These are phyloP conservation scores for Bacterosira constricta DNA, from an alignment of 108 stramenopile genomes.

Conservation along the genomic window DNA sequence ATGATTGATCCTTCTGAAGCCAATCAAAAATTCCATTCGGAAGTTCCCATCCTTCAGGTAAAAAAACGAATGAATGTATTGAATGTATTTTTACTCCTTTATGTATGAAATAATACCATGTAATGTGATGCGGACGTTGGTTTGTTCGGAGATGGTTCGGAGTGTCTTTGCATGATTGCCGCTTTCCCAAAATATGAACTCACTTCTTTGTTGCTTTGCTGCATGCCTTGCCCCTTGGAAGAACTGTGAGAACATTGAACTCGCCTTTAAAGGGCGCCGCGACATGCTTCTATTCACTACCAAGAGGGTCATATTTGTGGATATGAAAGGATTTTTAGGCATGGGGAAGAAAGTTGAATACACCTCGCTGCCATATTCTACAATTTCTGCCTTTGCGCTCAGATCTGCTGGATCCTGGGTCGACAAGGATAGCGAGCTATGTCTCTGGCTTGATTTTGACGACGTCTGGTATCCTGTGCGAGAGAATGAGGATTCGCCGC, in stretches of 20 bases:
- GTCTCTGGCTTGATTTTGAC: slow-evolving; percentile 64
- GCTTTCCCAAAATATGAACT: too few species aligned
- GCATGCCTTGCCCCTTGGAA: too few species aligned
- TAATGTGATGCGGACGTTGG: too few species aligned
- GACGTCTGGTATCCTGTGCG: slow-evolving; percentile 53
- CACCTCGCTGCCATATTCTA: slow-evolving; percentile 55
- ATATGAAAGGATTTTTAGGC: slow-evolving; percentile 59
- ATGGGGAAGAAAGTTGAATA: slow-evolving; percentile 64
- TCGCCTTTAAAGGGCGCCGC: slow-evolving; percentile 63
- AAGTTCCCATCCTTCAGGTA: slow-evolving; percentile 51
- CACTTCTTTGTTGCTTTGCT: too few species aligned
- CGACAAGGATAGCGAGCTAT: slow-evolving; percentile 63
- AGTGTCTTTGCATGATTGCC: too few species aligned
- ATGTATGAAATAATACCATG: too few species aligned
- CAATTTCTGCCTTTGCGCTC: slow-evolving; percentile 52
- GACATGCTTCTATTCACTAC: slow-evolving; percentile 65
- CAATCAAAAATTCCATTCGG: slow-evolving; percentile 45
- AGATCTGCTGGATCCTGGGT: slow-evolving; percentile 56
- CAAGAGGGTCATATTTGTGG: slow-evolving; percentile 60
- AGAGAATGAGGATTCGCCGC: slow-evolving; percentile 53
- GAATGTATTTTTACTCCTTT: too few species aligned
- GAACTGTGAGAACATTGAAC: slow-evolving; percentile 64
- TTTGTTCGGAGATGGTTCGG: too few species aligned
- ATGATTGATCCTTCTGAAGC: slow-evolving; percentile 57
- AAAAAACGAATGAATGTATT: too few species aligned